Conservation (phyloP, 2,329 filamentous ascomycete genomes). For the Cladosporium velox region DNA sequence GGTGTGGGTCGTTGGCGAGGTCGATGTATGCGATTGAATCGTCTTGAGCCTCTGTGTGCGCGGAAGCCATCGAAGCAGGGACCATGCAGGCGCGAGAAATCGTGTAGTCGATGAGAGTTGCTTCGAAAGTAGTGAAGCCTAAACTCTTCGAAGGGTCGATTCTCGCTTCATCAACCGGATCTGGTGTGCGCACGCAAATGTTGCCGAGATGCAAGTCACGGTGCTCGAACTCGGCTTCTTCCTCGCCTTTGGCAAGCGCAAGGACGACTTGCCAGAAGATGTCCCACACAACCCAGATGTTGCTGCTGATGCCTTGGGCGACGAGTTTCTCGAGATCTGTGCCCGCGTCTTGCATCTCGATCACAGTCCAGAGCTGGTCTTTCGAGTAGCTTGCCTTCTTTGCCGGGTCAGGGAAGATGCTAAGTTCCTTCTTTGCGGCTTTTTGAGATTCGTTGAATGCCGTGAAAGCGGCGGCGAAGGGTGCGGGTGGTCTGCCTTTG, state of each 20-base stretch:
- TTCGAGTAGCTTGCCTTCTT: conserved; percentile 56
- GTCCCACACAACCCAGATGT: conserved; percentile 57
- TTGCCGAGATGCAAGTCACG: conserved; percentile 69
- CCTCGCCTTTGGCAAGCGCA: conserved; percentile 62
- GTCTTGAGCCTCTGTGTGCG: conserved; percentile 19
- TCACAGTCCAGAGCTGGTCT: conserved; percentile 62
- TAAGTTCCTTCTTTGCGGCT: conserved; percentile 42
- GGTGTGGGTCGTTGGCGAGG: conserved; percentile 44
- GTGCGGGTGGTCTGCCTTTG: conserved; percentile 55
- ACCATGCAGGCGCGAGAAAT: conserved; percentile 61
- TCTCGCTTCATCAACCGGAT: not conserved
- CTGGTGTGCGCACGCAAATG: conserved; percentile 53
- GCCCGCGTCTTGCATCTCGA: conserved; percentile 68
- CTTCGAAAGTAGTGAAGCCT: conserved; percentile 58
- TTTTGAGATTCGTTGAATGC: conserved; percentile 46
- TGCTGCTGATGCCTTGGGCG: conserved; percentile 38
- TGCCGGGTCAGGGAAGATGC: conserved; percentile 59
- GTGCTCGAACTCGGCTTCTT: conserved; percentile 63
- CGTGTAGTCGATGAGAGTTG: conserved; percentile 69
- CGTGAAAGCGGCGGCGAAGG: conserved; percentile 52
- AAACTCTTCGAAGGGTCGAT: conserved; percentile 43
- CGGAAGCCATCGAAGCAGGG: not conserved
- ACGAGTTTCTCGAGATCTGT: conserved; percentile 53
- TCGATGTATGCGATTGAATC: conserved; percentile 48
- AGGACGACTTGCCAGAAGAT: conserved; percentile 68